Percentiles rank a stretch among this genome's conserved stretches.
Conservation (phyloP, 73 alveolate genomes). For the Durusdinium trenchii region DNA sequence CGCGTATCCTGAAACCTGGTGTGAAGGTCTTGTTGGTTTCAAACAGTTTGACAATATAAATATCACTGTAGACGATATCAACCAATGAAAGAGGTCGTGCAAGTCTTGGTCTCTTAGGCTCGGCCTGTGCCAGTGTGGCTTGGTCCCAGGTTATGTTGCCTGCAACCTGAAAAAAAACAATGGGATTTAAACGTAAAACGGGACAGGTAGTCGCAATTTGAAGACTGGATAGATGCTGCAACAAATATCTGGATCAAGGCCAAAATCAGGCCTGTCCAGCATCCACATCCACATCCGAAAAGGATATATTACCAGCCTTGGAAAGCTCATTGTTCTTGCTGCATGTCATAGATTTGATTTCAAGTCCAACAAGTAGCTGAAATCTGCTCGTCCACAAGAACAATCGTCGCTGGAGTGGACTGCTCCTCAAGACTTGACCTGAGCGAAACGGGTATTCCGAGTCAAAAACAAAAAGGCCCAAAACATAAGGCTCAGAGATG, state of each 20-base stretch:
- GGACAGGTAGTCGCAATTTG: not conserved
- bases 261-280: slow-evolving; percentile 72
- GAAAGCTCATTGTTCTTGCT: not conserved
- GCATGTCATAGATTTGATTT: not conserved
- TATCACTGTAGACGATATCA: not conserved
- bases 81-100: not conserved
- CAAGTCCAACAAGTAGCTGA: not conserved
- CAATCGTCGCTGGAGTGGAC: slow-evolving; percentile 49
- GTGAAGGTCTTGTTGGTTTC: not conserved
- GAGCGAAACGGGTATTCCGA: not conserved
- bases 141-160: slow-evolving; percentile 82
- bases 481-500: not conserved
- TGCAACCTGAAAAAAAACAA: slow-evolving; percentile 27
- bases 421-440: slow-evolving; percentile 82
- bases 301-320: slow-evolving; percentile 86
- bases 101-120: not conserved
- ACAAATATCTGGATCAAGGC: not conserved
- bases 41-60: not conserved
- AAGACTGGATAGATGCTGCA: not conserved
- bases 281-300: slow-evolving; percentile 63
- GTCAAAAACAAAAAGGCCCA: not conserved
- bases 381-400: slow-evolving; percentile 41
- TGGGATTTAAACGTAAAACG: not conserved
- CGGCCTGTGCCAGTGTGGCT: slow-evolving; percentile 9
- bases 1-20: too few species aligned